phyloP scores from a whole-genome alignment of 345 rosid species.

The Chamaenerion angustifolium region DNA sequence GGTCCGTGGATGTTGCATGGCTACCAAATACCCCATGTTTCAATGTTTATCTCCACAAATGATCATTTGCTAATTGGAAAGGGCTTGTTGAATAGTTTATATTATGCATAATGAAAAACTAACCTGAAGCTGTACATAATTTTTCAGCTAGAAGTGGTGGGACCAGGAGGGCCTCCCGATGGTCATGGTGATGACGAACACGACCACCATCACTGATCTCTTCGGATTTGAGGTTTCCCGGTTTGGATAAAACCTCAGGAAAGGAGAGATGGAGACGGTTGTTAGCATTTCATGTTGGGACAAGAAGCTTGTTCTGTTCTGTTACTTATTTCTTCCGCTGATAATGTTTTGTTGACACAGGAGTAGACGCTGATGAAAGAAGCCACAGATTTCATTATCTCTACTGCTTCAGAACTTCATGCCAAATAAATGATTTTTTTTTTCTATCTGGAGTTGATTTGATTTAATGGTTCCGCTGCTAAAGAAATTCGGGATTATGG shows the following conservation, averaged over 20 bases:
- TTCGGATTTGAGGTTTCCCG: background rate
- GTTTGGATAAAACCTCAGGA: constrained; percentile 12
- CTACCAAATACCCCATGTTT: too few species aligned
- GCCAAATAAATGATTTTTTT: background rate
- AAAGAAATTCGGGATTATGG: too few species aligned
- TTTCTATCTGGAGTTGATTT: too few species aligned
- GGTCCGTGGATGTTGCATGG: too few species aligned
- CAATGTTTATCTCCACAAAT: too few species aligned
- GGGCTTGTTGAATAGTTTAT: too few species aligned
- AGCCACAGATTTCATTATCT: background rate
- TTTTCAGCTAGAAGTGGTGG: constrained; percentile 78
- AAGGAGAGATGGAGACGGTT: constrained; percentile 25
- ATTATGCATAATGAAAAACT: background rate
- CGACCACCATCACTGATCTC: constrained; percentile 37
- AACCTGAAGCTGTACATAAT: background rate
- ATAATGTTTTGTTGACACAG: too few species aligned
- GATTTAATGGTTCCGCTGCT: too few species aligned
- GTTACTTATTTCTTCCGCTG: background rate
- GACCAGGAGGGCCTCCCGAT: constrained; percentile 84
- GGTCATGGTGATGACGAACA: constrained; percentile 53
- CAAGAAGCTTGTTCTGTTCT: constrained; percentile 5
- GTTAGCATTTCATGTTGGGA: background rate
- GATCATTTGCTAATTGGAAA: too few species aligned
- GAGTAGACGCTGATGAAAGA: too few species aligned
- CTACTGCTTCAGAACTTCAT: background rate